Evolutionary conservation across 2,329 filamentous ascomycete species (phyloP).

Genomic region (Colletotrichum australisinense): DNA sequence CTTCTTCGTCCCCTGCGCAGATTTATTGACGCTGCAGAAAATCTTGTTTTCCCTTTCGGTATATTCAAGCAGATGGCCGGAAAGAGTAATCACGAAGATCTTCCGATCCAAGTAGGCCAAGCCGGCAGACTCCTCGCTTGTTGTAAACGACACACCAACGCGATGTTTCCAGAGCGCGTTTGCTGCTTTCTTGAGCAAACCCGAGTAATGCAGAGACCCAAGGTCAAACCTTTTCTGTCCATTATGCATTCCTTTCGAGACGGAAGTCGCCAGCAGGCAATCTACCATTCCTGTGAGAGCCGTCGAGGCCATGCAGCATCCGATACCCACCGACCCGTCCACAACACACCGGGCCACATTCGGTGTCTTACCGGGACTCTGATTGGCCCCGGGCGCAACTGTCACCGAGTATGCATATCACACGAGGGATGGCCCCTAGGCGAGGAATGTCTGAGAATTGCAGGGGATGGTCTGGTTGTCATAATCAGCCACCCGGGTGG

Average conservation of each 20-base stretch:
- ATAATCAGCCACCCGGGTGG: constrained; percentile 31
- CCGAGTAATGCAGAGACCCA: constrained; percentile 29
- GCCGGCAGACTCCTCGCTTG: constrained; percentile 3
- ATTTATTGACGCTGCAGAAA: neutral
- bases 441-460: constrained; percentile 36
- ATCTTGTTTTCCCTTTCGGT: neutral
- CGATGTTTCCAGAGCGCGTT: constrained; percentile 20
- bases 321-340: constrained; percentile 17
- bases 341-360: constrained; percentile 11
- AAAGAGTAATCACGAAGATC: neutral
- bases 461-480: constrained; percentile 28
- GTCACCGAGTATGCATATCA: constrained; percentile 22
- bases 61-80: neutral
- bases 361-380: neutral
- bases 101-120: neutral
- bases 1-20: constrained; percentile 2
- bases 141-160: constrained; percentile 29
- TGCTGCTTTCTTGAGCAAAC: constrained; percentile 16
- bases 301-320: constrained; percentile 26
- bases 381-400: constrained; percentile 13
- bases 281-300: constrained; percentile 25
- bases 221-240: constrained; percentile 16
- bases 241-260: constrained; percentile 17
- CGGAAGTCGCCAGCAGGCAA: constrained; percentile 10
- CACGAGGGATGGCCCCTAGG: constrained; percentile 29